phyloP scores from a whole-genome alignment of 805 yeast species.

The Komagataella phaffii region DNA sequence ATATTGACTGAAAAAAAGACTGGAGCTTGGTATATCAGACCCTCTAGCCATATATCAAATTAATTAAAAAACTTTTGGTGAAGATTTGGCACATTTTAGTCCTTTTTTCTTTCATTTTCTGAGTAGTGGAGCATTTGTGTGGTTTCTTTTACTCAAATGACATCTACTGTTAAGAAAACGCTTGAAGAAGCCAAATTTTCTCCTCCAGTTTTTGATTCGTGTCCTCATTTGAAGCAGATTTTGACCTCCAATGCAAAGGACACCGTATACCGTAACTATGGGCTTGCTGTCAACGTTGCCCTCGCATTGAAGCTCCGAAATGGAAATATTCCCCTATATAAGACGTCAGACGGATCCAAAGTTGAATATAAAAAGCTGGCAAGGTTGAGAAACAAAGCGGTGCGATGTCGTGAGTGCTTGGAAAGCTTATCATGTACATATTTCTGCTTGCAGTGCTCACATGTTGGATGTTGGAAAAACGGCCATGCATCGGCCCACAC shows the following conservation, averaged over 20 bases:
- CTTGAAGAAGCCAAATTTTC: neutral
- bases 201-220: constrained; percentile 21
- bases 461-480: constrained; percentile 52
- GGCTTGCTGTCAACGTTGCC: constrained; percentile 35
- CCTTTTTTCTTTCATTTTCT: neutral
- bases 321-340: constrained; percentile 9
- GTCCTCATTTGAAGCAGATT: constrained; percentile 35
- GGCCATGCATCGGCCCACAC: constrained; percentile 35
- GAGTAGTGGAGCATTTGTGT: neutral
- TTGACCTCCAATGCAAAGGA: constrained; percentile 34
- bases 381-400: constrained; percentile 26
- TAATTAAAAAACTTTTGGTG: neutral
- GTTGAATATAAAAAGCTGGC: constrained; percentile 23
- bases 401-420: constrained; percentile 39
- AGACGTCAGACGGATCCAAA: constrained; percentile 22
- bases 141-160: neutral
- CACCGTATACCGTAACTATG: constrained; percentile 33
- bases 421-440: constrained; percentile 26
- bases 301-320: constrained; percentile 12
- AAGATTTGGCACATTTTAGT: neutral
- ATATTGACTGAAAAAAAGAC: neutral
- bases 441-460: constrained; percentile 70
- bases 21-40: neutral
- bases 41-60: neutral
- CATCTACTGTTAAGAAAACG: neutral